A percentile compares a stretch with the other conserved stretches of the same genome.
Conservation (phyloP, 2,329 filamentous ascomycete species). For the Purpureocillium takamizusanense region DNA sequence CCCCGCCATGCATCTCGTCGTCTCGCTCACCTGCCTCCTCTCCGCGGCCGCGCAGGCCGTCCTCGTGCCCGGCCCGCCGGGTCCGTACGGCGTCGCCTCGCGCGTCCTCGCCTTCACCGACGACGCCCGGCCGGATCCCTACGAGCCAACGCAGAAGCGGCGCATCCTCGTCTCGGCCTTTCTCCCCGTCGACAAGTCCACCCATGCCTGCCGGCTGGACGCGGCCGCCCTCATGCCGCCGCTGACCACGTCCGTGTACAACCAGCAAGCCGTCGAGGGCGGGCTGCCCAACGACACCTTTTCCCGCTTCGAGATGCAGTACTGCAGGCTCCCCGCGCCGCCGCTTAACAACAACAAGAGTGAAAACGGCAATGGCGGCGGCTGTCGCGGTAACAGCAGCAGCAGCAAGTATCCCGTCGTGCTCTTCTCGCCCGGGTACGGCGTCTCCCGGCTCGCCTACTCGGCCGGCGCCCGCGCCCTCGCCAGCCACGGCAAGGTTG, state of each 20-base stretch:
- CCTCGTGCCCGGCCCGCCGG: no score
- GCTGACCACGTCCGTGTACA: slow-evolving; percentile 3
- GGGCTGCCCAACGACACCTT: not conserved
- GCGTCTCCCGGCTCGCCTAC: slow-evolving; percentile 27
- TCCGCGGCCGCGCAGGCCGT: no score
- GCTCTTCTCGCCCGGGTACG: slow-evolving; percentile 32
- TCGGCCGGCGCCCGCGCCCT: slow-evolving; percentile 28
- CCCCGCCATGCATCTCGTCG: no score
- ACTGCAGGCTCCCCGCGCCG: not conserved
- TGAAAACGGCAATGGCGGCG: no score
- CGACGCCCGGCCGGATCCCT: no score
- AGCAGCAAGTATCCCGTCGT: slow-evolving; percentile 19
- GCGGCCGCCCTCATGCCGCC: slow-evolving; percentile 9
- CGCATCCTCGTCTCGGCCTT: slow-evolving; percentile 2
- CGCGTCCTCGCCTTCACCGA: no score
- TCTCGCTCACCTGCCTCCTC: no score
- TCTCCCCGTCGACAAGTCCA: not conserved
- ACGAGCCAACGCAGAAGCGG: no score
- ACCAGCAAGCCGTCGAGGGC: not conserved
- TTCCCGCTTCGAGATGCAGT: not conserved
- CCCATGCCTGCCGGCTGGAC: not conserved
- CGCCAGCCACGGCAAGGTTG: slow-evolving; percentile 32
- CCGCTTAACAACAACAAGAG: no score
- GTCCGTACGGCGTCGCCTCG: no score
- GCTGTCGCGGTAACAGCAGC: no score